Evolutionary conservation across 306 rosid species (phyloP).

Genomic region (Malus domestica): ASM211411v1 NC_041805.1:23001-23500

Average conservation of each 20-base stretch:
- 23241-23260: constrained; percentile 2
- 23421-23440: constrained; percentile 7
- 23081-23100: background rate
- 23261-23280: background rate
- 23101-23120: background rate
- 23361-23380: background rate
- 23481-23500: constrained; percentile 2
- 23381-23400: background rate
- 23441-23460: constrained; percentile 1
- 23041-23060: too few species aligned
- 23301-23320: background rate
- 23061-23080: background rate
- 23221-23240: background rate
- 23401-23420: constrained; percentile 10
- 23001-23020: too few species aligned
- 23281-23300: background rate
- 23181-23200: constrained; percentile 13
- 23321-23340: background rate
- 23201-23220: background rate
- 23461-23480: background rate
- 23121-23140: background rate
- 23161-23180: constrained; percentile 7
- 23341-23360: background rate
- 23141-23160: background rate
- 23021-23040: too few species aligned